A percentile compares a stretch with the other conserved stretches of the same genome.
Conservation (phyloP, 768 basidiomycete genomes). For the Xerocomellus dryophilus region DNA sequence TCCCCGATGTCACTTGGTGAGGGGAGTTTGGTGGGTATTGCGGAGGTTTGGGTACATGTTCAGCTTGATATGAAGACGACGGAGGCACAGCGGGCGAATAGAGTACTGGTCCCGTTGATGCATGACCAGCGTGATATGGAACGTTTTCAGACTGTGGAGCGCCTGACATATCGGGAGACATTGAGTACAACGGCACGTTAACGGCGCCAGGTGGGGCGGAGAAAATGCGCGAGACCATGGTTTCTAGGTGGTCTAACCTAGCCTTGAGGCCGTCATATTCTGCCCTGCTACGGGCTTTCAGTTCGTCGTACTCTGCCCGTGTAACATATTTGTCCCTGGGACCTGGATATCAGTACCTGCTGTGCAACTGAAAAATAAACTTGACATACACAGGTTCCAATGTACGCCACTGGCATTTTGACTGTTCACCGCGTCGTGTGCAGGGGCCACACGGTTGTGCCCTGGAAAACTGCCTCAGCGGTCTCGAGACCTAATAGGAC, state of each 20-base stretch:
- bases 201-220: slow-evolving; percentile 26
- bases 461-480: slow-evolving; percentile 40
- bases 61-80: slow-evolving; percentile 24
- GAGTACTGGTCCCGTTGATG: slow-evolving; percentile 25
- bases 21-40: slow-evolving; percentile 30
- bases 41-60: slow-evolving; percentile 22
- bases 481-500: slow-evolving; percentile 1
- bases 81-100: slow-evolving; percentile 23
- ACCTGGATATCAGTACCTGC: slow-evolving; percentile 12
- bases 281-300: slow-evolving; percentile 48
- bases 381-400: slow-evolving; percentile 72
- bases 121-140: slow-evolving; percentile 29
- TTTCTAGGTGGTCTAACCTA: slow-evolving; percentile 60
- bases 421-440: slow-evolving; percentile 73
- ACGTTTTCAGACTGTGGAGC: slow-evolving; percentile 25
- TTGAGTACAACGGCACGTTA: slow-evolving; percentile 30
- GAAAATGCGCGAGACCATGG: slow-evolving; percentile 44
- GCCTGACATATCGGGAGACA: slow-evolving; percentile 31
- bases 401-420: slow-evolving; percentile 79
- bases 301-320: slow-evolving; percentile 72
- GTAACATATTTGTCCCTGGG: slow-evolving; percentile 78
- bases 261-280: slow-evolving; percentile 56
- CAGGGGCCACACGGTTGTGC: slow-evolving; percentile 82
- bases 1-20: slow-evolving; percentile 24
- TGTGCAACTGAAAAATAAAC: neutral